Evolutionary conservation across 148 eudicot genomes (phyloP).

Genomic region (Fagopyrum tataricum): DNA sequence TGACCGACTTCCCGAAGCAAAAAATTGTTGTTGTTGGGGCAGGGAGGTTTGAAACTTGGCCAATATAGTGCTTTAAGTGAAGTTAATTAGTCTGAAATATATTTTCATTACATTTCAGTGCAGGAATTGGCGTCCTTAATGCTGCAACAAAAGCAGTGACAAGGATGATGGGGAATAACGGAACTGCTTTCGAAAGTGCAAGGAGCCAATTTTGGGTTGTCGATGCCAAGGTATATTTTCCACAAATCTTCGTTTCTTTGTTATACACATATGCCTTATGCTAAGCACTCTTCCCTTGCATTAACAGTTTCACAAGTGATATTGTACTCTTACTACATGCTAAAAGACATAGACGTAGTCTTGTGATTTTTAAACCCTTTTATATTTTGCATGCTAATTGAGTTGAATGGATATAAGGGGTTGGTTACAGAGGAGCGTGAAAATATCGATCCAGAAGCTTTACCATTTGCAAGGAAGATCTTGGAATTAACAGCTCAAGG

Average conservation of each 20-base stretch:
- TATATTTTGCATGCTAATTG: too few relatives aligned
- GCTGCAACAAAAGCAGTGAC: slow-evolving; percentile 98
- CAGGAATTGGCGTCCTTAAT: slow-evolving; percentile 97
- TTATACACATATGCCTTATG: too few relatives aligned
- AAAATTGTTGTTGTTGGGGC: slow-evolving; percentile 99
- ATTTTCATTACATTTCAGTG: slow-evolving; percentile 38
- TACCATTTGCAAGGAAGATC: slow-evolving; percentile 75
- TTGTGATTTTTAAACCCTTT: too few relatives aligned
- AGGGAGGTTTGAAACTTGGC: slow-evolving; percentile 59
- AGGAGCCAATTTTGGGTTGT: slow-evolving; percentile 96
- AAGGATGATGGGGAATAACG: slow-evolving; percentile 88
- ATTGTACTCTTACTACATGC: too few relatives aligned
- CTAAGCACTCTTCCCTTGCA: too few relatives aligned
- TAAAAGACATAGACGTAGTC: too few relatives aligned
- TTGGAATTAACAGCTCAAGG: slow-evolving; percentile 83
- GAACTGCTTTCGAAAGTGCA: slow-evolving; percentile 86
- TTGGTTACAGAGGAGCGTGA: slow-evolving; percentile 82
- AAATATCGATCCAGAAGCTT: slow-evolving; percentile 72
- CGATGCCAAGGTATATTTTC: slow-evolving; percentile 66
- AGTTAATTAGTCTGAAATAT: too few relatives aligned
- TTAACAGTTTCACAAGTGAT: too few relatives aligned
- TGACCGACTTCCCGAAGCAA: slow-evolving; percentile 95
- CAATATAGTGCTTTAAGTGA: neutral
- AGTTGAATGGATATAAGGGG: slow-evolving; percentile 37
- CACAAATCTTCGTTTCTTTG: neutral